Evolutionary conservation across 768 basidiomycete species (phyloP).

Genomic region (Tephrocybe sp.): DNA sequence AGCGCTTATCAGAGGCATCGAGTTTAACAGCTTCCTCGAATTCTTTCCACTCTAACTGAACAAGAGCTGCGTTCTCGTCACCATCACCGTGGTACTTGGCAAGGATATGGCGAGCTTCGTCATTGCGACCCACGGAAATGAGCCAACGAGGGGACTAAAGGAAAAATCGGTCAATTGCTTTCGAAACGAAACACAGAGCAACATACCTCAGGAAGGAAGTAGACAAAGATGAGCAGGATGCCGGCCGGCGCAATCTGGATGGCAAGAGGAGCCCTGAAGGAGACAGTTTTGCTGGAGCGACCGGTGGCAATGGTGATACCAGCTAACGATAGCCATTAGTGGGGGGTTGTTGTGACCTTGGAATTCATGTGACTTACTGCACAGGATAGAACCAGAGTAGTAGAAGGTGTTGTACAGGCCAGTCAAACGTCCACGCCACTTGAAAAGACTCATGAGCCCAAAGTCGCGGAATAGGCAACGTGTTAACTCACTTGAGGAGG

Average conservation of each 20-base stretch:
- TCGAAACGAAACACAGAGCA: neutral
- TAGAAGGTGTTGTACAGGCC: constrained; percentile 46
- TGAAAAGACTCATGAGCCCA: neutral
- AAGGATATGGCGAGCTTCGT: constrained; percentile 48
- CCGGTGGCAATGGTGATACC: constrained; percentile 46
- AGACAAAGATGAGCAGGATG: constrained; percentile 32
- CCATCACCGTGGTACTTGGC: constrained; percentile 54
- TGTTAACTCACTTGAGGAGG: constrained; percentile 44
- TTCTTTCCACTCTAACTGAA: constrained; percentile 51
- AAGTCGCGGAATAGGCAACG: neutral
- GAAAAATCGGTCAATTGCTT: neutral
- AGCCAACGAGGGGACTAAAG: constrained; percentile 56
- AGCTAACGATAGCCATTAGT: constrained; percentile 18
- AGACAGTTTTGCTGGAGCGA: constrained; percentile 30
- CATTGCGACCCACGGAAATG: constrained; percentile 45
- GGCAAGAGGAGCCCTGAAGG: constrained; percentile 53
- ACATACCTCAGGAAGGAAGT: constrained; percentile 37
- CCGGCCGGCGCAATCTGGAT: constrained; percentile 51
- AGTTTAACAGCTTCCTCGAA: constrained; percentile 48
- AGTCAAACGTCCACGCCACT: constrained; percentile 52
- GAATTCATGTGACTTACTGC: constrained; percentile 28
- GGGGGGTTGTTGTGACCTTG: neutral
- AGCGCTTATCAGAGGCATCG: constrained; percentile 57
- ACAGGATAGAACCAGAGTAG: constrained; percentile 43
- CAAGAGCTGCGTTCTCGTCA: constrained; percentile 48